Conservation (phyloP, 192 early-diverging fungal genomes). For the Lunasporangiospora selenospora region DNA sequence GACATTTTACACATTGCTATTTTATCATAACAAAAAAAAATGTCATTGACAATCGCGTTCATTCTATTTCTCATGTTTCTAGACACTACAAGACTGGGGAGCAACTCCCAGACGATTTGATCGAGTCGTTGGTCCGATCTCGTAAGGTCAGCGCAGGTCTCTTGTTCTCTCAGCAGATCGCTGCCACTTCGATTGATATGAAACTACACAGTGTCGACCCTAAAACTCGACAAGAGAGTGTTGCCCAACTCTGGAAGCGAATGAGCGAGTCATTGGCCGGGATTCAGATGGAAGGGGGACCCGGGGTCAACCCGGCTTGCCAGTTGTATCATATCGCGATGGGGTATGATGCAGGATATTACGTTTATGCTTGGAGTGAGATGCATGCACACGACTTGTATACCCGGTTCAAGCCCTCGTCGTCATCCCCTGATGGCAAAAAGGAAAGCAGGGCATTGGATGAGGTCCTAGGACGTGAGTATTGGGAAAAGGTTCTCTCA, state of each 20-base stretch:
- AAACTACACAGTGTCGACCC: constrained; percentile 70
- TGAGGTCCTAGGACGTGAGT: constrained; percentile 66
- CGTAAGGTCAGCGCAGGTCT: constrained; percentile 82
- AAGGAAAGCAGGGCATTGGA: constrained; percentile 71
- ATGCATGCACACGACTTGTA: constrained; percentile 87
- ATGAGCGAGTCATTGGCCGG: constrained; percentile 50
- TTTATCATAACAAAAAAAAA: no score
- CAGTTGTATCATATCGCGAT: constrained; percentile 45
- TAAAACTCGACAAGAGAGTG: constrained; percentile 31
- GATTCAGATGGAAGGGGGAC: constrained; percentile 13
- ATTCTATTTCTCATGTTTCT: constrained; percentile 41
- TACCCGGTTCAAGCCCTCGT: constrained; percentile 33
- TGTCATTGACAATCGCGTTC: not conserved
- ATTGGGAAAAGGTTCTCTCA: constrained; percentile 76
- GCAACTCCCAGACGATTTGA: constrained; percentile 74
- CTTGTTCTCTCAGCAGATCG: constrained; percentile 76
- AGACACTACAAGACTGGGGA: constrained; percentile 76
- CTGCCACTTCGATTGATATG: constrained; percentile 82
- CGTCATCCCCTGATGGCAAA: constrained; percentile 35
- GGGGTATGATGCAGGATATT: constrained; percentile 60
- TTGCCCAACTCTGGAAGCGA: constrained; percentile 49
- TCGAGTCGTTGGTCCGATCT: constrained; percentile 70
- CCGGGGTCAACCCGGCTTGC: constrained; percentile 18
- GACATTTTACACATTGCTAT: no score
- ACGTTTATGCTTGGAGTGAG: constrained; percentile 82